Base-by-base conservation (phyloP, 495 filamentous ascomycete species). In the Penicillium arizonense region DNA sequence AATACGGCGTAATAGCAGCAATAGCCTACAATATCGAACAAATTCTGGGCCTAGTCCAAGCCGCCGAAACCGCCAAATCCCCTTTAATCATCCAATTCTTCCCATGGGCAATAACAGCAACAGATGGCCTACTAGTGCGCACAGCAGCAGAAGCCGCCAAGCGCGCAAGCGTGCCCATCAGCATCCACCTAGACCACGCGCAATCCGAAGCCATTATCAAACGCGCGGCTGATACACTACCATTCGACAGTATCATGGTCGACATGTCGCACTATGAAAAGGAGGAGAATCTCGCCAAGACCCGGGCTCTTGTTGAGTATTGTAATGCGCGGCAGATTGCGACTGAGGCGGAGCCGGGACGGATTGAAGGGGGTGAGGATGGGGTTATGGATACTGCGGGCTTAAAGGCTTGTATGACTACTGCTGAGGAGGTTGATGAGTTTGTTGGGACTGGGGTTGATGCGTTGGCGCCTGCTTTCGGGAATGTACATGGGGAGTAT, bases 21-120 rank as follows among this genome's bases (percentile, higher is more conserved):
- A 87, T 83, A 69, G 83, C 80, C 68, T 91, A 91, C 78, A 90
- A 90, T 76, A 81, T 87, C 67, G 86, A 89, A 72, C 82, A 81
- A 59, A 82, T 90, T 63, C 76, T 88, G 49, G 88, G 86, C 30
- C 79, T 82, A 0, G 81, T 90, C 52, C 78, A 74, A 50, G 88
- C 87, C 5, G 88, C 87, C 43, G 84, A 88, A 66, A 75, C 77
- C 13, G 82, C 85, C 34, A 67, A 69, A 24, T 87, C 85, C 0
- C 88, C 88, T 0, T 79, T 85, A 50, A 87, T 88, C 74, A 78
- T 91, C 55, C 82, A 88, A 32, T 83, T 91, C 65, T 90, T 91
- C 68, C 88, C 87, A 51, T 91, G 88, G 88, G 85, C 86, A 0
- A 69, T 86, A 72, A 62, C 78, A 69, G 86, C 86, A 67, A 81